These are phyloP conservation scores for Daldinia vernicosa DNA, from an alignment of 495 filamentous ascomycete genomes.

Conservation along the genomic window DNA sequence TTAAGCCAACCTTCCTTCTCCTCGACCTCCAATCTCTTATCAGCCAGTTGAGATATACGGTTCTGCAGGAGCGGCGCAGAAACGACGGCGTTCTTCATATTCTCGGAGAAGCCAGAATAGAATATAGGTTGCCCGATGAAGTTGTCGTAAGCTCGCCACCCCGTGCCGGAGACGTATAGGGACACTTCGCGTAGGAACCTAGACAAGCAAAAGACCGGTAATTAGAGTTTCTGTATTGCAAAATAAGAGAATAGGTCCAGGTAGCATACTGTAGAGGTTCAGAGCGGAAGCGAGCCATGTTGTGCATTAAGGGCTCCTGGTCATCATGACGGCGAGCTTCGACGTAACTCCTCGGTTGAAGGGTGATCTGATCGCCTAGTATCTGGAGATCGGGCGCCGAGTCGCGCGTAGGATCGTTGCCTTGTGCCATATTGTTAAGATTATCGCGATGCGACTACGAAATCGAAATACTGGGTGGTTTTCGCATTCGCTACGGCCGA, in stretches of 20 bases:
- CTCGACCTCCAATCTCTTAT: conserved; percentile 75
- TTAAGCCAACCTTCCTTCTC: conserved; percentile 75
- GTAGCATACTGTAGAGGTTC: conserved; percentile 61
- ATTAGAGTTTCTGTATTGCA: background rate
- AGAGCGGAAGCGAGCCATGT: conserved; percentile 79
- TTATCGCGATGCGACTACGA: conserved; percentile 15
- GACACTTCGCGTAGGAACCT: conserved; percentile 93
- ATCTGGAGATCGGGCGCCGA: conserved; percentile 86
- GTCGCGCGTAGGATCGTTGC: conserved; percentile 50
- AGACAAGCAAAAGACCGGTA: conserved; percentile 50
- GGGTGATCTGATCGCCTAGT: conserved; percentile 77
- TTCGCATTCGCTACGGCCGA: conserved; percentile 27
- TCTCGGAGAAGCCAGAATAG: conserved; percentile 89
- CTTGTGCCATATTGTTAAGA: conserved; percentile 47
- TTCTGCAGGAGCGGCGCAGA: conserved; percentile 75
- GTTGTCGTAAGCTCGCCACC: conserved; percentile 93
- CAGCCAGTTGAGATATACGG: conserved; percentile 80
- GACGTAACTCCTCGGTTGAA: conserved; percentile 80
- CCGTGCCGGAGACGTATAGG: conserved; percentile 86
- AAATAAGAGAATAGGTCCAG: background rate
- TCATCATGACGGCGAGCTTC: conserved; percentile 59
- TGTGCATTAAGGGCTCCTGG: conserved; percentile 78
- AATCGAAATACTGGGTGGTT: background rate
- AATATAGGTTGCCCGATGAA: conserved; percentile 91
- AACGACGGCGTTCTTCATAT: conserved; percentile 81